Evolutionary conservation across 495 filamentous ascomycete genomes (phyloP).

Genomic region (Evansstolkia leycettana): DNA sequence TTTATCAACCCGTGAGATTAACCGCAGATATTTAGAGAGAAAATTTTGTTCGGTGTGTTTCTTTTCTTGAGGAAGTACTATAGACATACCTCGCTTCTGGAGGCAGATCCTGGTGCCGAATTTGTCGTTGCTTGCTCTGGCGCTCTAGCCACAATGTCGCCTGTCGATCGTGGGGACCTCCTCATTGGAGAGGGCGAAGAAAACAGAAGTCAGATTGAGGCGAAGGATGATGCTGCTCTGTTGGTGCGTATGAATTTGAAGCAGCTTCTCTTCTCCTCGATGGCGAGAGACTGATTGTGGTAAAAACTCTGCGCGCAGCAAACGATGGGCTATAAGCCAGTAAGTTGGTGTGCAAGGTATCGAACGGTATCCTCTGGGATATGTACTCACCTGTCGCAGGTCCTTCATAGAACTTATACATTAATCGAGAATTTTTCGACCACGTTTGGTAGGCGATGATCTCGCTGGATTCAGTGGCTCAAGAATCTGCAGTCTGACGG

Average conservation of each 20-base stretch:
- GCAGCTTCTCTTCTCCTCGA: neutral
- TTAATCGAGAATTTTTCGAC: conserved; percentile 44
- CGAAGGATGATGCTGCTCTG: conserved; percentile 31
- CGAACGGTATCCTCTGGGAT: neutral
- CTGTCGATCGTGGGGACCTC: conserved; percentile 15
- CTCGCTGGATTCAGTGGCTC: no score
- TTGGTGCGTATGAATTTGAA: conserved; percentile 18
- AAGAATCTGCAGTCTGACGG: no score
- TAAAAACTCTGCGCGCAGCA: conserved; percentile 16
- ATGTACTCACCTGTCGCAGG: conserved; percentile 14
- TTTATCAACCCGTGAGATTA: no score
- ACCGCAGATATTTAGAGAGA: no score
- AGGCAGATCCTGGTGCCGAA: no score
- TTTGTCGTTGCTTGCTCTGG: no score
- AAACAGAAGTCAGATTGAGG: conserved; percentile 13
- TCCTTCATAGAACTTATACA: conserved; percentile 34
- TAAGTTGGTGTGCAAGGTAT: conserved; percentile 12
- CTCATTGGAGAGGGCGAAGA: conserved; percentile 15
- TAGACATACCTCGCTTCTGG: no score
- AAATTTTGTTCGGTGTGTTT: no score
- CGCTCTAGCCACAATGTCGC: no score
- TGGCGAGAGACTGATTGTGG: neutral
- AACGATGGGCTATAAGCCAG: conserved; percentile 38
- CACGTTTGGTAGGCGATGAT: conserved; percentile 42
- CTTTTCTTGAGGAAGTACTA: no score